Conservation (phyloP, 352 stramenopile genomes). For the Phytophthora melonis region DNA sequence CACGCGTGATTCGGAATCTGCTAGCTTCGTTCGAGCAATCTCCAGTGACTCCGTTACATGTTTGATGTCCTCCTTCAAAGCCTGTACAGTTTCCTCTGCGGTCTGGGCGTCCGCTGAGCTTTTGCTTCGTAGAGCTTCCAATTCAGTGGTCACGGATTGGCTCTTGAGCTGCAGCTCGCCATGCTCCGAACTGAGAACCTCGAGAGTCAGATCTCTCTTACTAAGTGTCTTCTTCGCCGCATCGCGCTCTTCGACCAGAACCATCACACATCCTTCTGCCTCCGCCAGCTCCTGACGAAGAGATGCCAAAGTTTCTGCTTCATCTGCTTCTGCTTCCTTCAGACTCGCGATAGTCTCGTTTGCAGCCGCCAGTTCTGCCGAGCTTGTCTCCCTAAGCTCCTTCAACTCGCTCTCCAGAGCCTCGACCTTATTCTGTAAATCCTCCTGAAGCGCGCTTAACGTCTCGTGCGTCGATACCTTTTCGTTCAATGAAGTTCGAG, state of each 20-base stretch:
- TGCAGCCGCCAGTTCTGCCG: slow-evolving; percentile 29
- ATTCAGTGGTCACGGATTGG: slow-evolving; percentile 41
- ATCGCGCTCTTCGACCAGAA: slow-evolving; percentile 47
- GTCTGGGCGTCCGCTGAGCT: slow-evolving; percentile 29
- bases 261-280: slow-evolving; percentile 45
- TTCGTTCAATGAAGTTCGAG: slow-evolving; percentile 40
- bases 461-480: slow-evolving; percentile 43
- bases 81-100: slow-evolving; percentile 28
- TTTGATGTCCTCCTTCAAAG: slow-evolving; percentile 28
- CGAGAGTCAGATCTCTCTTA: slow-evolving; percentile 41
- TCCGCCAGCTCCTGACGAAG: slow-evolving; percentile 43
- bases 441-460: slow-evolving; percentile 39
- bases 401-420: slow-evolving; percentile 35
- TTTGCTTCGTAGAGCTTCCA: slow-evolving; percentile 36
- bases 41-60: slow-evolving; percentile 27
- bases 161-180: slow-evolving; percentile 49
- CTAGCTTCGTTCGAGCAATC: slow-evolving; percentile 26
- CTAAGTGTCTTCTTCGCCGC: slow-evolving; percentile 45
- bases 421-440: slow-evolving; percentile 40
- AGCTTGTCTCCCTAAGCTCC: slow-evolving; percentile 27
- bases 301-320: slow-evolving; percentile 26
- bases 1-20: slow-evolving; percentile 22
- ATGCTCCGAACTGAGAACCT: slow-evolving; percentile 47
- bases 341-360: slow-evolving; percentile 35
- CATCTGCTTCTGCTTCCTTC: slow-evolving; percentile 19